phyloP scores from a whole-genome alignment of 2,329 filamentous ascomycete species.

The Sclerotinia minor region DNA sequence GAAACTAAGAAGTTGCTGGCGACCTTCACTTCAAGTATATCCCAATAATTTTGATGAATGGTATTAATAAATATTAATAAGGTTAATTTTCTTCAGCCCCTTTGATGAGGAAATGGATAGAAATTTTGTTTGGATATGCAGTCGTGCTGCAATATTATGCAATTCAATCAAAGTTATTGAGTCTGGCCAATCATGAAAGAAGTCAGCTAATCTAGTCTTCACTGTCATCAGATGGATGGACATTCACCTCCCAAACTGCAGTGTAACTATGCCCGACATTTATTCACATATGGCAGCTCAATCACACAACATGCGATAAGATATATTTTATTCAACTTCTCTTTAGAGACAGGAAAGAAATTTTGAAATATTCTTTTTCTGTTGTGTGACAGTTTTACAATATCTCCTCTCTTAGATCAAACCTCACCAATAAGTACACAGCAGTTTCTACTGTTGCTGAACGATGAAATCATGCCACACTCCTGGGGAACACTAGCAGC shows the following conservation, averaged over 20 bases:
- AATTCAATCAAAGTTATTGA: not conserved
- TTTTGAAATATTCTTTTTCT: not conserved
- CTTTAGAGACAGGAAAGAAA: not conserved
- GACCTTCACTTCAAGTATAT: not conserved
- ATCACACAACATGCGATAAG: constrained; percentile 12
- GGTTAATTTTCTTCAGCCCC: not conserved
- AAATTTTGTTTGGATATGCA: not conserved
- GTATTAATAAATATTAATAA: not conserved
- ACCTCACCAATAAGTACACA: not conserved
- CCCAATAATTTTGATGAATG: not conserved
- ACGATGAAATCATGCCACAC: constrained; percentile 1
- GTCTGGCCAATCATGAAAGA: not conserved
- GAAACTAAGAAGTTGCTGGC: not conserved
- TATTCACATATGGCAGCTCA: not conserved
- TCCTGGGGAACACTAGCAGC: constrained; percentile 8
- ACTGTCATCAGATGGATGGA: constrained; percentile 8
- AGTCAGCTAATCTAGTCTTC: not conserved
- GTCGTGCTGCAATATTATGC: not conserved
- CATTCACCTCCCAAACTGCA: constrained; percentile 8
- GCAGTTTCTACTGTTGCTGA: not conserved
- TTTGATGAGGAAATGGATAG: not conserved
- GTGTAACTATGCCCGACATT: constrained; percentile 14
- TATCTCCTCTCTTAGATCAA: not conserved
- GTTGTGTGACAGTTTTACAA: not conserved
- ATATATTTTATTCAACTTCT: not conserved